phyloP scores from a whole-genome alignment of 495 filamentous ascomycete genomes.

The Xanthoparmelia taractica region DNA sequence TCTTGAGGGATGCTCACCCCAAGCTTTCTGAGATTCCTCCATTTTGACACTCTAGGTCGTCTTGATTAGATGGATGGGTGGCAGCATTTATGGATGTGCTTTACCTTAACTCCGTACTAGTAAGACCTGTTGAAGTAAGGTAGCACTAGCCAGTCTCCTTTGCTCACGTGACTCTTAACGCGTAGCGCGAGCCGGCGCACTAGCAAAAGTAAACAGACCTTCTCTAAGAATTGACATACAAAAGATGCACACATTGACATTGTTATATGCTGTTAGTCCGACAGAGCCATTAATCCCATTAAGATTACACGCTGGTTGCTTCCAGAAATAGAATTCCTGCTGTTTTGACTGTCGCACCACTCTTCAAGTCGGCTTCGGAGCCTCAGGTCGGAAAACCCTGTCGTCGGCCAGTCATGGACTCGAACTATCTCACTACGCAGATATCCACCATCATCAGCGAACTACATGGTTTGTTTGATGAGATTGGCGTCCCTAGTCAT shows the following conservation, averaged over 20 bases:
- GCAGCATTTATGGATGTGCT: too few relatives aligned
- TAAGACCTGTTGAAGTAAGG: too few relatives aligned
- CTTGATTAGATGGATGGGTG: too few relatives aligned
- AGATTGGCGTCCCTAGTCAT: conserved; percentile 85
- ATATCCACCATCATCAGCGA: conserved; percentile 85
- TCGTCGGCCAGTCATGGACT: conserved; percentile 58
- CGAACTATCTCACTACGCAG: conserved; percentile 84
- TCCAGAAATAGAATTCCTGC: background rate
- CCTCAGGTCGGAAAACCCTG: background rate
- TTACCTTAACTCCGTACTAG: too few relatives aligned
- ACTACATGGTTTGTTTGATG: conserved; percentile 89
- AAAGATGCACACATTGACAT: too few relatives aligned
- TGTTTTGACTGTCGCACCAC: background rate
- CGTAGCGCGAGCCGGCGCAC: too few relatives aligned
- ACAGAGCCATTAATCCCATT: too few relatives aligned
- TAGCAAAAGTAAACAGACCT: too few relatives aligned
- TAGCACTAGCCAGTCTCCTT: too few relatives aligned
- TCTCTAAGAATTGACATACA: too few relatives aligned
- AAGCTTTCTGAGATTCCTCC: conserved; percentile 53
- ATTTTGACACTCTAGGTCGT: conserved; percentile 29
- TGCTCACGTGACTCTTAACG: too few relatives aligned
- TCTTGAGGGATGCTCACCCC: conserved; percentile 39
- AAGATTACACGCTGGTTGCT: background rate
- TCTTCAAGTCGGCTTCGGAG: conserved; percentile 2
- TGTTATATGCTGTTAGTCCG: background rate